These are phyloP conservation scores for Hysterium pulicare DNA, from an alignment of 2,329 filamentous ascomycete species.

Conservation along the genomic window DNA sequence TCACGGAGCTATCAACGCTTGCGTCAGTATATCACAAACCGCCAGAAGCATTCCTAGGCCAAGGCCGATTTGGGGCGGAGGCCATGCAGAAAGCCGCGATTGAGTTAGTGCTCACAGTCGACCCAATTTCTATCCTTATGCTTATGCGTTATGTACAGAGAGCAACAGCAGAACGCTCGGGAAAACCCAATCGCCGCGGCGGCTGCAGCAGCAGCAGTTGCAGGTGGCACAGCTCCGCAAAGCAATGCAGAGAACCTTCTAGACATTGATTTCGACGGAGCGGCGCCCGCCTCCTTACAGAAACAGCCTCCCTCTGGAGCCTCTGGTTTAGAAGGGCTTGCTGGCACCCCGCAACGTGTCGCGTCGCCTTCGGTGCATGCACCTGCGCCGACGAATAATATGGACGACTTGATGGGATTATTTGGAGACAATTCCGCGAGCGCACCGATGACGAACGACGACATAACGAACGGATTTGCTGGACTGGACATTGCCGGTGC, in stretches of 20 bases:
- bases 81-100: slow-evolving; percentile 94
- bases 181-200: slow-evolving; percentile 93
- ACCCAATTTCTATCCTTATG: slow-evolving; percentile 1
- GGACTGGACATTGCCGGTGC: slow-evolving; percentile 69
- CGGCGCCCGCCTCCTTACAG: slow-evolving; percentile 82
- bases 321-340: slow-evolving; percentile 52
- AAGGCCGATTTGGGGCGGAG: slow-evolving; percentile 89
- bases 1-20: slow-evolving; percentile 86
- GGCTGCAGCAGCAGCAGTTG: slow-evolving; percentile 64
- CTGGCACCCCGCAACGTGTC: slow-evolving; percentile 66
- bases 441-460: slow-evolving; percentile 44
- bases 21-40: slow-evolving; percentile 98
- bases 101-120: slow-evolving; percentile 51
- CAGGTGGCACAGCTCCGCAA: slow-evolving; percentile 56
- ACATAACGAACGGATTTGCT: slow-evolving; percentile 78
- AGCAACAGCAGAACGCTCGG: slow-evolving; percentile 85
- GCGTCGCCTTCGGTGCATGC: slow-evolving; percentile 56
- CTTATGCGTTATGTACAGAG: slow-evolving; percentile 45
- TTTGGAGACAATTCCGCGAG: slow-evolving; percentile 47
- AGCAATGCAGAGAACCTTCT: slow-evolving; percentile 90
- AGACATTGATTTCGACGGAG: slow-evolving; percentile 94
- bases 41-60: slow-evolving; percentile 94
- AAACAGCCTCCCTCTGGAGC: slow-evolving; percentile 53
- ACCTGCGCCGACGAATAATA: slow-evolving; percentile 54
- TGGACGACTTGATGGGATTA: slow-evolving; percentile 78